Evolutionary conservation across 257 asterid species (phyloP), one percentile per base, ranked within the genome.

Genomic region (Leonotis leonurus): DNA sequence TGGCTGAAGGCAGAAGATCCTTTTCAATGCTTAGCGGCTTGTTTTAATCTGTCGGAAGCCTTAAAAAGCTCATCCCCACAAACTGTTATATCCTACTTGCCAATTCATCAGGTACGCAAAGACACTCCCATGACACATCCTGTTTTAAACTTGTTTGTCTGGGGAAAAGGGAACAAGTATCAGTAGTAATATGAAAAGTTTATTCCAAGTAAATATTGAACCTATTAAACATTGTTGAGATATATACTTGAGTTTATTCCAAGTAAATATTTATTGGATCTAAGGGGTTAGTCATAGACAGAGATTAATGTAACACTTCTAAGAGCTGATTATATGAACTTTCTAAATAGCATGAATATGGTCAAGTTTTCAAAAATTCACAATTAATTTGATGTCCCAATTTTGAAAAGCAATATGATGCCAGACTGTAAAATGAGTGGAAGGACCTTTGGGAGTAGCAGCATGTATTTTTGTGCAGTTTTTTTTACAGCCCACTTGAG

Each of bases 1-100:
- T 90, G 98, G 98, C 78, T 88, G 71, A 82, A 70, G 46, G 98
- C 96, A 5, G 98, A 90, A 75, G 96, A 90, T 76, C 98, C 98
- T 80, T 90, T 90, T 70, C 98, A 90, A 68, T 90, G 89, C 78
- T 75, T 90, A 69, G 95, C 98, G 61, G 96, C 96, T 64, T 90
- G 98, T 71, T 79, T 83, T 43, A 85, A 88, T 78, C 78, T 90
- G 32, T 75, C 96, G 2, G 98, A 90, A 74, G 98, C 96, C 63
- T 65, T 90, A 51, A 83, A 65, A 72, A 90, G 98, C 78, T 67
- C 89, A 1, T 90, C 96, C 12, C 95, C 96, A 2, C 85, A 82
- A 56, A 85, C 89, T 65, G 86, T 90, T 56, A 76, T 83, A 65
- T 90, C 98, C 67, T 91, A 90, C 77, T 67, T 90, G 72, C 98